These are phyloP conservation scores for Ganoderma leucocontextum DNA, from an alignment of 1,284 basidiomycete species.

Conservation along the genomic window DNA sequence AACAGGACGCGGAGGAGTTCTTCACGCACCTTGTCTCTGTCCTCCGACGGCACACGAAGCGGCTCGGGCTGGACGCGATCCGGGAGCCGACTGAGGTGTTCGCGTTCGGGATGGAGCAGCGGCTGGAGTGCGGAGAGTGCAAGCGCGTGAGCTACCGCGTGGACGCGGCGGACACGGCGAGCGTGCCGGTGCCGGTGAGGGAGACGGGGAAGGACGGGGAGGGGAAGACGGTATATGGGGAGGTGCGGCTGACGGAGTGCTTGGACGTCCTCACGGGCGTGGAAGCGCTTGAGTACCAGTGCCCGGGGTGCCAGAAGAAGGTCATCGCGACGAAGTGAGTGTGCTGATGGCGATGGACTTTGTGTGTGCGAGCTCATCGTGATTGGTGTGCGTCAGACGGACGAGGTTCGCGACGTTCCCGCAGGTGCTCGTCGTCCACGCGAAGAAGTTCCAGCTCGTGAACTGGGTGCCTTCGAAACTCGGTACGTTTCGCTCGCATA, in stretches of 20 bases:
- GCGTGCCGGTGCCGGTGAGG: conserved; percentile 80
- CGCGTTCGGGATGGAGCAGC: conserved; percentile 86
- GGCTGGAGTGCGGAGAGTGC: conserved; percentile 86
- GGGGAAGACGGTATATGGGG: conserved; percentile 72
- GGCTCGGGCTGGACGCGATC: conserved; percentile 44
- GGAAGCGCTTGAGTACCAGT: conserved; percentile 80
- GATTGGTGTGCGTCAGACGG: conserved; percentile 52
- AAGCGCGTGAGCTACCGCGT: conserved; percentile 88
- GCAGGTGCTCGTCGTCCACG: conserved; percentile 88
- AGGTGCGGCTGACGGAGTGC: conserved; percentile 75
- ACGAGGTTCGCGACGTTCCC: conserved; percentile 89
- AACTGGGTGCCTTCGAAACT: conserved; percentile 98
- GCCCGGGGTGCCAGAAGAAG: conserved; percentile 67
- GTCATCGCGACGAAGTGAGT: conserved; percentile 73
- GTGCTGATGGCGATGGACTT: background rate
- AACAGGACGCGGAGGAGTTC: conserved; percentile 98
- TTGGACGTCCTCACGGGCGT: conserved; percentile 71
- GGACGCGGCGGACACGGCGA: conserved; percentile 82
- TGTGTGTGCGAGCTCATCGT: background rate
- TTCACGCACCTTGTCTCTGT: conserved; percentile 82
- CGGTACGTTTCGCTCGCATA: conserved; percentile 52
- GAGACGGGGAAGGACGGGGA: conserved; percentile 62
- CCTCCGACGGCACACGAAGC: conserved; percentile 73
- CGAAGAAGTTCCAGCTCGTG: conserved; percentile 94
- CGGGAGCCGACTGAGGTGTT: conserved; percentile 76